These are phyloP conservation scores for Aspergillus neoniger DNA, from an alignment of 2,329 filamentous ascomycete genomes.

Conservation along the genomic window DNA sequence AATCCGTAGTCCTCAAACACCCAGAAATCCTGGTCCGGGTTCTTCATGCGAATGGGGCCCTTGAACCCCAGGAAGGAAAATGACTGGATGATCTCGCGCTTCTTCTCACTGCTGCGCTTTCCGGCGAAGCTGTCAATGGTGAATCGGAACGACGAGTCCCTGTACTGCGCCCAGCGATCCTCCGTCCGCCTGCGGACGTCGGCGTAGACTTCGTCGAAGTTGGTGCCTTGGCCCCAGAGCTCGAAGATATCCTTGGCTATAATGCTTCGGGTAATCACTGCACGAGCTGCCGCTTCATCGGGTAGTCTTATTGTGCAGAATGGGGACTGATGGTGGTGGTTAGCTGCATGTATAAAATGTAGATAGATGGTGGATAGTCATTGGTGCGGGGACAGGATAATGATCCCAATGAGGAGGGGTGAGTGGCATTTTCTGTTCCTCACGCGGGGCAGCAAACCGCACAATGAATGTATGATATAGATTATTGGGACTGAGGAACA, in stretches of 20 bases:
- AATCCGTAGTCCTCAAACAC: slow-evolving; percentile 80
- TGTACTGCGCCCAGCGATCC: slow-evolving; percentile 68
- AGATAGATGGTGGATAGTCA: neutral
- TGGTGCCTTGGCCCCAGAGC: slow-evolving; percentile 76
- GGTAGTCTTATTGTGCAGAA: slow-evolving; percentile 76
- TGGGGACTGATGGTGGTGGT: slow-evolving; percentile 65
- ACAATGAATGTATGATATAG: neutral
- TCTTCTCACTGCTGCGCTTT: slow-evolving; percentile 63
- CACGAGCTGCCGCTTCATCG: slow-evolving; percentile 64
- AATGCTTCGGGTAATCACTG: slow-evolving; percentile 74
- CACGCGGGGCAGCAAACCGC: neutral
- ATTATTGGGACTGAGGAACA: slow-evolving; percentile 1
- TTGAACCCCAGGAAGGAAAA: slow-evolving; percentile 77
- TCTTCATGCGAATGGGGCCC: slow-evolving; percentile 75
- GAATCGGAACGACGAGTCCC: slow-evolving; percentile 74
- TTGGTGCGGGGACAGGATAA: slow-evolving; percentile 1
- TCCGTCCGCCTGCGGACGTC: slow-evolving; percentile 62
- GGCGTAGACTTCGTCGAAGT: slow-evolving; percentile 68
- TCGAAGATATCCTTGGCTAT: slow-evolving; percentile 82
- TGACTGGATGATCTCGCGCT: slow-evolving; percentile 75
- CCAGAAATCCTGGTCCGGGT: slow-evolving; percentile 72
- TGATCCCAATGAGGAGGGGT: neutral
- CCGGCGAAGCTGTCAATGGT: slow-evolving; percentile 79
- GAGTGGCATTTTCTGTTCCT: neutral
- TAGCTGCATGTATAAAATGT: neutral